Percentiles rank a stretch among this genome's conserved stretches.
Conservation (phyloP, 495 filamentous ascomycete genomes). For the Aspergillus taichungensis region DNA sequence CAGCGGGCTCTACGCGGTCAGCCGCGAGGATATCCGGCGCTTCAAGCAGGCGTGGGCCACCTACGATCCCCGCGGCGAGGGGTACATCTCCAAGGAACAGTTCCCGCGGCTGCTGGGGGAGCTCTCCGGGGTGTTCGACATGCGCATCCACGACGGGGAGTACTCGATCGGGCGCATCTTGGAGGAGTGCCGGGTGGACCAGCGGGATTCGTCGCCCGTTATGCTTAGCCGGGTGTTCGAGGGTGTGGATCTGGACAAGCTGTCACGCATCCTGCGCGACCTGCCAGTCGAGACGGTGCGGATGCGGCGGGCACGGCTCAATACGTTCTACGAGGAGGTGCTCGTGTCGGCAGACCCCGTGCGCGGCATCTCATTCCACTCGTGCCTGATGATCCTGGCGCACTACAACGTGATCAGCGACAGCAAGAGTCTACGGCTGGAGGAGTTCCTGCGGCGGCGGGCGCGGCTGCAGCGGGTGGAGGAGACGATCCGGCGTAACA, state of each 20-base stretch:
- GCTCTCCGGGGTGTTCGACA: constrained; percentile 88
- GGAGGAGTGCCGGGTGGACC: constrained; percentile 63
- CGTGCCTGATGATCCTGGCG: constrained; percentile 91
- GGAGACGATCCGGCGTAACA: constrained; percentile 80
- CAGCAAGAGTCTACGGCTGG: constrained; percentile 85
- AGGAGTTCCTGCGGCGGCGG: constrained; percentile 89
- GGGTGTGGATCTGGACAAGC: constrained; percentile 67
- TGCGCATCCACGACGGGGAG: constrained; percentile 91
- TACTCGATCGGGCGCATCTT: constrained; percentile 77
- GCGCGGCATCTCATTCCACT: constrained; percentile 84
- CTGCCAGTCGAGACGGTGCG: constrained; percentile 72
- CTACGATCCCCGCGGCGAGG: constrained; percentile 82
- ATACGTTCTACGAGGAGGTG: constrained; percentile 92
- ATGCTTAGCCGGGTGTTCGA: constrained; percentile 45
- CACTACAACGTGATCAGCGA: constrained; percentile 99
- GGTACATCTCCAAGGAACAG: constrained; percentile 83
- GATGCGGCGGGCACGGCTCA: constrained; percentile 65
- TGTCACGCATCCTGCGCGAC: constrained; percentile 63
- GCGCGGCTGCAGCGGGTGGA: constrained; percentile 91
- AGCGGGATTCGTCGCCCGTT: constrained; percentile 28
- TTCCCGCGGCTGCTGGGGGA: constrained; percentile 89
- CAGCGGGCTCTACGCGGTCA: constrained; percentile 66
- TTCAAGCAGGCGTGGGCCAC: constrained; percentile 99
- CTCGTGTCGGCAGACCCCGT: constrained; percentile 85
- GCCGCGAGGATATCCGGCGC: constrained; percentile 82